Percentiles rank a stretch among this genome's conserved stretches.
These are phyloP conservation scores for Zymoseptoria brevis DNA, from an alignment of 2,329 filamentous ascomycete species.

Conservation along the genomic window DNA sequence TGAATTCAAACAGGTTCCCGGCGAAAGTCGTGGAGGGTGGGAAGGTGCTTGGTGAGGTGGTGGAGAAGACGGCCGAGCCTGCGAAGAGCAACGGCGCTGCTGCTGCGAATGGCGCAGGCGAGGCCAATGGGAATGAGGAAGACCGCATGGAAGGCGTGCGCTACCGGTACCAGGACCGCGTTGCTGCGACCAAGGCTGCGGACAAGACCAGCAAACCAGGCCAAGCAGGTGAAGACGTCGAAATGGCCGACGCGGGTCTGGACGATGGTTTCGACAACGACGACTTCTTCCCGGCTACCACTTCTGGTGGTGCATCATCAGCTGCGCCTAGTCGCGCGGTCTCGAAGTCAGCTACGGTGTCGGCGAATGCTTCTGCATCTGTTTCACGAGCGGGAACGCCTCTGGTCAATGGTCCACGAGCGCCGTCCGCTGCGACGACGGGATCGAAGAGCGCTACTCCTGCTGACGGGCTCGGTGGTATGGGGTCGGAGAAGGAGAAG, in stretches of 20 bases:
- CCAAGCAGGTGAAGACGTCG: slow-evolving; percentile 20
- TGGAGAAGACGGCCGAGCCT: neutral
- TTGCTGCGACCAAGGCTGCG: slow-evolving; percentile 15
- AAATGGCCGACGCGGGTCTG: slow-evolving; percentile 25
- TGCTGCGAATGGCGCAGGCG: neutral
- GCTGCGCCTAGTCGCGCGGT: neutral
- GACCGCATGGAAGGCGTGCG: slow-evolving; percentile 33
- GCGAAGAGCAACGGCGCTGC: neutral
- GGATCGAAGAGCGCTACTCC: neutral
- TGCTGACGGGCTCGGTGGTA: neutral
- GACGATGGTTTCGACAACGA: neutral
- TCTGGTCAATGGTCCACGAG: slow-evolving; percentile 1
- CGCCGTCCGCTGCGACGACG: neutral
- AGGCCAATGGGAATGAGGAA: slow-evolving; percentile 24
- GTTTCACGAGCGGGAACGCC: slow-evolving; percentile 20
- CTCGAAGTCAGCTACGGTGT: neutral
- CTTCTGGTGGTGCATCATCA: neutral
- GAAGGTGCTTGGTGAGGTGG: slow-evolving; percentile 4
- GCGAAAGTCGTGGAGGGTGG: slow-evolving; percentile 3
- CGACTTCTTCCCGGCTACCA: neutral
- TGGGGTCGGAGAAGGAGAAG: neutral
- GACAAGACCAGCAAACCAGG: neutral
- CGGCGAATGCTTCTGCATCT: neutral
- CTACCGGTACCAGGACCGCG: slow-evolving; percentile 25
- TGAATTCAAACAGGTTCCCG: slow-evolving; percentile 40